Evolutionary conservation across 2,329 filamentous ascomycete species (phyloP), one percentile per base, ranked within the genome.

Genomic region (Paecilomyces sp.): DNA sequence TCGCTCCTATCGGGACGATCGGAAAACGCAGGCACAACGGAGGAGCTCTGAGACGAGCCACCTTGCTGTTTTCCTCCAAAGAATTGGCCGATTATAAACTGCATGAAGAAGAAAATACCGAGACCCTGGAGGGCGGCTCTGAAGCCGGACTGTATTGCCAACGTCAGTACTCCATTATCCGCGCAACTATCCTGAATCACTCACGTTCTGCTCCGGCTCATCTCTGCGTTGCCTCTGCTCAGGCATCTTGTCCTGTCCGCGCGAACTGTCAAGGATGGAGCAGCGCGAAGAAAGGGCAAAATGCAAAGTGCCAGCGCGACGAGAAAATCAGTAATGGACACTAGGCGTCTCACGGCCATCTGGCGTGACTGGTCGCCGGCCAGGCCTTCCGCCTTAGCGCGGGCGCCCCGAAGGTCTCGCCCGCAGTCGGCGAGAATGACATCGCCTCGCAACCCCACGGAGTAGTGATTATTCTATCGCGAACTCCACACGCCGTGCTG

Each of bases 1-100:
- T 75, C 70, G 62, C 67, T 71, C 50, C 75, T 72, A 61, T 80
- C 74, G n/a, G 89, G 87, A 57, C 89, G 84, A 62, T 87, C 79
- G 58, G 81, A 79, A 71, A 86, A 92, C 18, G 86, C 76, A 30
- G 88, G 87, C 58, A 91, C 85, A 47, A 64, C 67, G 53, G 63
- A 68, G 53, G 63, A 68, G 15, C 67, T 57, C 41, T 64, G 64
- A n/a, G 60, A 62, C 15, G 60, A 61, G 31, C 65, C 61, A n/a
- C 63, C 68, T 54, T 71, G 66, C 36, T 70, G 67, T 56, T 74
- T 74, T 24, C 68, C 67, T 57, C 80, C 78, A 64, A 85, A 79
- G 70, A 85, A 80, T 62, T 83, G 80, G 65, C 79, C 80, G 62
- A 85, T 79, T 47, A 79, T 77, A 64, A 82, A 83, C 66, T 88